Evolutionary conservation across 2,329 filamentous ascomycete genomes (phyloP).

Genomic region (Talaromyces verruculosus): DNA sequence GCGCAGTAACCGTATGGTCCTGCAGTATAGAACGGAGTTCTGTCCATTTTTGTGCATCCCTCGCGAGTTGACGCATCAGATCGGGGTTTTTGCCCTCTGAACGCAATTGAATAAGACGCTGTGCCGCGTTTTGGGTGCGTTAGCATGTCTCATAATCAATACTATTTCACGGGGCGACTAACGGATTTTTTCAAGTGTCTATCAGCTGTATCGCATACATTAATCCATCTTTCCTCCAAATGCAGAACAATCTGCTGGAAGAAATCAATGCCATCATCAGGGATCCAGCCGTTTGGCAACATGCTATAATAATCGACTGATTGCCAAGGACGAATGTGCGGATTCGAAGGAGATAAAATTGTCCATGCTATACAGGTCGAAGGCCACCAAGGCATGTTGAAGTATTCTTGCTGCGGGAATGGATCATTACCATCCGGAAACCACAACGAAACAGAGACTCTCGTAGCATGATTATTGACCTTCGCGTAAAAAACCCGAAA

Average conservation of each 20-base stretch:
- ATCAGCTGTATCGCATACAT: not conserved
- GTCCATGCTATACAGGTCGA: not conserved
- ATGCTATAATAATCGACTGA: slow-evolving; percentile 3
- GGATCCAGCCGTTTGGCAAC: slow-evolving; percentile 10
- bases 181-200: not conserved
- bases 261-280: slow-evolving; percentile 5
- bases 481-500: not conserved
- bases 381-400: not conserved
- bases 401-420: not conserved
- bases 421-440: not conserved
- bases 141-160: not conserved
- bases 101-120: slow-evolving; percentile 8
- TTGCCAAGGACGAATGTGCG: slow-evolving; percentile 1
- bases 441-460: not conserved
- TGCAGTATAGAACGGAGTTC: slow-evolving; percentile 6
- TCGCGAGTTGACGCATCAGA: slow-evolving; percentile 11
- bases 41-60: slow-evolving; percentile 10
- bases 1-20: not conserved
- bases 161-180: not conserved
- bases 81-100: slow-evolving; percentile 6
- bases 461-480: not conserved
- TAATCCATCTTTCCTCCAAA: not conserved
- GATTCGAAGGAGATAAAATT: not conserved
- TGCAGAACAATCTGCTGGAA: slow-evolving; percentile 3
- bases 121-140: not conserved